Percentiles rank a stretch among this genome's conserved stretches.
Conservation (phyloP, 208 protist genomes). For the Tritrichomonas musculus region DNA sequence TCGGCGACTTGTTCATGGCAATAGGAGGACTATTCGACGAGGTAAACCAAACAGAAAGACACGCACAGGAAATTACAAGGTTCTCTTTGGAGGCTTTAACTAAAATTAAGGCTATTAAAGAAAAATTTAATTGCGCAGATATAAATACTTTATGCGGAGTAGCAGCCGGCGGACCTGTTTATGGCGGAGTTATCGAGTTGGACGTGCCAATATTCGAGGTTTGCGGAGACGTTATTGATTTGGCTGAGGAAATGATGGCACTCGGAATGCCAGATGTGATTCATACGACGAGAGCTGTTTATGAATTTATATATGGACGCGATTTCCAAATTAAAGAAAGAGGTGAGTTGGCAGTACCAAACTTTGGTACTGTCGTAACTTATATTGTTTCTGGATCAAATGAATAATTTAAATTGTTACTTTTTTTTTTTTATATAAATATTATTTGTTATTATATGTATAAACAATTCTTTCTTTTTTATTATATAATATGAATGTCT, state of each 20-base stretch:
- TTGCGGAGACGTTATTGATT: neutral
- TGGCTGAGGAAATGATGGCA: neutral
- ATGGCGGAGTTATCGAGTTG: neutral
- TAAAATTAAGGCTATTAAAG: too few species aligned
- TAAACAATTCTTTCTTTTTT: too few species aligned
- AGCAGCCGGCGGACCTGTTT: neutral
- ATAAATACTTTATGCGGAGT: neutral
- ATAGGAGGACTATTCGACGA: neutral
- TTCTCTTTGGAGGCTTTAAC: neutral
- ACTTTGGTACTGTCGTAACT: neutral
- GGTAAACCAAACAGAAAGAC: neutral
- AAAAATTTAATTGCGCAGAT: neutral
- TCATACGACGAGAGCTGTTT: conserved; percentile 8
- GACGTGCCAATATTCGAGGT: neutral
- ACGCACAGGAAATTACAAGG: neutral
- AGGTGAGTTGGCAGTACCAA: neutral
- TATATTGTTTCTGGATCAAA: neutral
- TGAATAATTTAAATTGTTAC: too few species aligned
- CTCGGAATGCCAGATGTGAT: neutral
- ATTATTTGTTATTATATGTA: too few species aligned
- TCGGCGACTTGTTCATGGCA: neutral
- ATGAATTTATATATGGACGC: neutral
- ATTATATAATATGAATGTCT: too few species aligned
- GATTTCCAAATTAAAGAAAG: neutral
- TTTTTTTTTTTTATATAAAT: too few species aligned